Base-by-base conservation (phyloP, 176 grass and related monocot genomes). In the Zoysia japonica region DNA sequence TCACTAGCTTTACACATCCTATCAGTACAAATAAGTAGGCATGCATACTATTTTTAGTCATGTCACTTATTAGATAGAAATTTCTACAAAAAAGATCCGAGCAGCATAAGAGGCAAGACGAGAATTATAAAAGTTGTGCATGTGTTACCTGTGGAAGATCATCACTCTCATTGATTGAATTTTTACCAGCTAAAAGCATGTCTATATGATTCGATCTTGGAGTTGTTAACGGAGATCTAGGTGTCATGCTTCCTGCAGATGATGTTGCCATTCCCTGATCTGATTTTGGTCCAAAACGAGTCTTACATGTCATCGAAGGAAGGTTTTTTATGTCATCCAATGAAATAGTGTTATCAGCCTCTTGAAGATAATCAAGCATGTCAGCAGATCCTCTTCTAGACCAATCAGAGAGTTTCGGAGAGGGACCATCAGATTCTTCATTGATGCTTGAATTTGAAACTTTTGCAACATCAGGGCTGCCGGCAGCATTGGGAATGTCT, bases 191-290 rank as follows among this genome's bases (percentile, higher is more conserved):
- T 79, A 94, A 92, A 87, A 99, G 90, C 88, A 91, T 91, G 82
- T 99, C 96, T 80, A 99, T 87, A 82, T 91, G 92, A 76, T 74
- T 91, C 44, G 86, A 90, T 83, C 90, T 89, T 79, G 96, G 96
- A 80, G 96, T 99, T 7, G 83, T 88, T 68, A 99, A 67, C 72
- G 96, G 96, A 42, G 96, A 99, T 72, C 96, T 89, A 76, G 96
- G 96, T 64, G 96, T 99, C 86, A 99, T 93, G 71, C 92, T 95
- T 47, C 92, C 96, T 50, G 92, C 92, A 12, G 96, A 99, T 79
- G 96, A 99, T 65, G 92, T 95, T 36, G 96, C 66, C 92, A 99
- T 93, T 77, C 92, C 92, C 41, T 95, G 88, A 84, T 99, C 96
- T 89, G 96, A 99, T 87, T 99, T 99, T 41, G 82, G 84, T 28